Conservation (phyloP, 345 rosid genomes). For the Corchorus olitorius region DNA sequence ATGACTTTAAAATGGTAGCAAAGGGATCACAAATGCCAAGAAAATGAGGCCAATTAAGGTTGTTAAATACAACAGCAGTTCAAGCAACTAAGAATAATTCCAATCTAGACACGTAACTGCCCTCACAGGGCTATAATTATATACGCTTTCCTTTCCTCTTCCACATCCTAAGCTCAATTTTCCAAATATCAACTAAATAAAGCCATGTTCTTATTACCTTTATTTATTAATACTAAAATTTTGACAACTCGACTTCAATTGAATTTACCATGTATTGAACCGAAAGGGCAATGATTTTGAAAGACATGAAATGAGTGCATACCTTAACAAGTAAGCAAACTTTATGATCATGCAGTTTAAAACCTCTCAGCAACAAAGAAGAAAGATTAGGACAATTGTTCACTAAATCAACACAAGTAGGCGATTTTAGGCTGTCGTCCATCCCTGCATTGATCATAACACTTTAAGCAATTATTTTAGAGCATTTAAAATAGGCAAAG, state of each 20-base stretch:
- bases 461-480: slow-evolving; percentile 26
- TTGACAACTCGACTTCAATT: neutral
- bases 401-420: slow-evolving; percentile 69
- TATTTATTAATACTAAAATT: neutral
- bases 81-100: neutral
- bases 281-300: neutral
- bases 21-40: neutral
- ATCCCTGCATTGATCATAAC: slow-evolving; percentile 45
- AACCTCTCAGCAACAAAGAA: slow-evolving; percentile 82
- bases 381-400: slow-evolving; percentile 66
- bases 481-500: slow-evolving; percentile 12
- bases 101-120: neutral
- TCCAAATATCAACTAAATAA: neutral
- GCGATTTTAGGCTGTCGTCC: slow-evolving; percentile 63
- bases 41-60: neutral
- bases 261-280: neutral
- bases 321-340: slow-evolving; percentile 71
- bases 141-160: neutral
- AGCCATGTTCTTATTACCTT: neutral
- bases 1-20: no score
- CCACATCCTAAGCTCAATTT: neutral
- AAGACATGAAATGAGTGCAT: slow-evolving; percentile 20
- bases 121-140: neutral
- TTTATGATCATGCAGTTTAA: slow-evolving; percentile 66
- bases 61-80: neutral